Percentiles rank a stretch among this genome's conserved stretches.
These are phyloP conservation scores for Cryphonectria carpinicola DNA, from an alignment of 2,329 filamentous ascomycete genomes.

Conservation along the genomic window DNA sequence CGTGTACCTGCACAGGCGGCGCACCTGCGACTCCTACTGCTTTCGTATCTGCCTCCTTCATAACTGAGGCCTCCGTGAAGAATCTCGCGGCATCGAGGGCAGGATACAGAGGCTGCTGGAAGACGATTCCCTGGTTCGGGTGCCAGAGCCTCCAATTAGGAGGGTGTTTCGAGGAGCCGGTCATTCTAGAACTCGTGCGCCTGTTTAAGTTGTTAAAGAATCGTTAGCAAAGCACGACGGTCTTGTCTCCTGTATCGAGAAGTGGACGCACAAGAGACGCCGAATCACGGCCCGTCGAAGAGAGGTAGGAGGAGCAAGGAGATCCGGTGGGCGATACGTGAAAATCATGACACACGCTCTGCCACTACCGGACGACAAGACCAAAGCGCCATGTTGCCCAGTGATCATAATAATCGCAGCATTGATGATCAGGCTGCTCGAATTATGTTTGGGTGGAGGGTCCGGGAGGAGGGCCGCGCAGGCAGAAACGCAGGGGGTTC, in stretches of 20 bases:
- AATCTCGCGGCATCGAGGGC: conserved; percentile 29
- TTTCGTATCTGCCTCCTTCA: background rate
- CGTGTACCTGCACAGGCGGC: background rate
- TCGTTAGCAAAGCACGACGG: background rate
- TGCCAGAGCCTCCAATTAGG: conserved; percentile 40
- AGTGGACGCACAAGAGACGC: conserved; percentile 24
- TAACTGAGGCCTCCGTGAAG: conserved; percentile 26
- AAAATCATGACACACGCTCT: conserved; percentile 25
- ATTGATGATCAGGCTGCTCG: conserved; percentile 14
- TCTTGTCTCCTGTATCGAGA: background rate
- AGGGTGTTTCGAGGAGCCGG: conserved; percentile 13
- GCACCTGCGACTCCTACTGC: background rate
- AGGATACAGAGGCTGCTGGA: conserved; percentile 36
- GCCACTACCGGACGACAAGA: conserved; percentile 7
- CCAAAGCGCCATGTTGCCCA: conserved; percentile 28
- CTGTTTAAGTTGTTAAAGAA: background rate
- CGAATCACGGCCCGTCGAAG: conserved; percentile 20
- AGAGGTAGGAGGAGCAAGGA: background rate
- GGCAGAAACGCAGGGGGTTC: conserved; percentile 26
- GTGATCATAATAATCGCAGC: conserved; percentile 21
- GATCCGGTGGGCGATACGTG: conserved; percentile 18
- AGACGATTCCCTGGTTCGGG: conserved; percentile 44
- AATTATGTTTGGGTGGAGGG: too few species aligned
- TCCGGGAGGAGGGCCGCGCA: background rate
- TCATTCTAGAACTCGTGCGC: conserved; percentile 29